Conservation (phyloP, 352 stramenopile species). For the Phytophthora capsici region DNA sequence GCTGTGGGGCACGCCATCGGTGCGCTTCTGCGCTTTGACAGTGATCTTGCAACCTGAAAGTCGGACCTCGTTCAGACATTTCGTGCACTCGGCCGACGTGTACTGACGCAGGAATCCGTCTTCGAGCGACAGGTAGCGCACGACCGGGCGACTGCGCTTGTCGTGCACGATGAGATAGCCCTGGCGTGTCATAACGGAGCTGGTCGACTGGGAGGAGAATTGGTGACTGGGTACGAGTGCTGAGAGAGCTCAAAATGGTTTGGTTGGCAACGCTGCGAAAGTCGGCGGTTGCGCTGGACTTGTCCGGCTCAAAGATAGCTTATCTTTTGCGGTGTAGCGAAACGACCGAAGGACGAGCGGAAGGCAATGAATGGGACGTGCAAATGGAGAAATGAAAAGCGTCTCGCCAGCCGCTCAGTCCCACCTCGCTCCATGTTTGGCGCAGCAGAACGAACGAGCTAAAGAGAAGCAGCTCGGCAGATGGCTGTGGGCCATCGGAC, state of each 20-base stretch:
- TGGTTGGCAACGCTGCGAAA: constrained; percentile 4
- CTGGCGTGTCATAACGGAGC: constrained; percentile 67
- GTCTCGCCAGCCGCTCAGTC: constrained; percentile 19
- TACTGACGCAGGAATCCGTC: constrained; percentile 85
- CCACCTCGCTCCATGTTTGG: constrained; percentile 15
- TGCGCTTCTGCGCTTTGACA: constrained; percentile 81
- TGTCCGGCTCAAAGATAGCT: constrained; percentile 33
- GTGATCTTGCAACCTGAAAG: constrained; percentile 87
- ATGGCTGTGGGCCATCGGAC: constrained; percentile 11
- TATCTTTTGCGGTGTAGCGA: not conserved
- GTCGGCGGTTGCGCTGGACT: constrained; percentile 33
- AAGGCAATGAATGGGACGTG: constrained; percentile 30
- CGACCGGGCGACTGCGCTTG: constrained; percentile 53
- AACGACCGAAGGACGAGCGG: constrained; percentile 12
- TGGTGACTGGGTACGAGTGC: constrained; percentile 22
- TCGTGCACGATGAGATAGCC: constrained; percentile 83
- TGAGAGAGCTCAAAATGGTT: constrained; percentile 12
- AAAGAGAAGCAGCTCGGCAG: constrained; percentile 17
- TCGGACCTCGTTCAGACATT: constrained; percentile 65
- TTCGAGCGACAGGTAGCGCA: constrained; percentile 83
- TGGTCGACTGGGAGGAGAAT: constrained; percentile 16
- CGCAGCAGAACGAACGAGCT: constrained; percentile 3
- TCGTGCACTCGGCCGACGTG: constrained; percentile 39
- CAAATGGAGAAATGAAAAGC: constrained; percentile 22
- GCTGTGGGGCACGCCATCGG: constrained; percentile 70